Base-by-base conservation (phyloP, 2,329 filamentous ascomycete species). In the Colletotrichum cereale region DNA sequence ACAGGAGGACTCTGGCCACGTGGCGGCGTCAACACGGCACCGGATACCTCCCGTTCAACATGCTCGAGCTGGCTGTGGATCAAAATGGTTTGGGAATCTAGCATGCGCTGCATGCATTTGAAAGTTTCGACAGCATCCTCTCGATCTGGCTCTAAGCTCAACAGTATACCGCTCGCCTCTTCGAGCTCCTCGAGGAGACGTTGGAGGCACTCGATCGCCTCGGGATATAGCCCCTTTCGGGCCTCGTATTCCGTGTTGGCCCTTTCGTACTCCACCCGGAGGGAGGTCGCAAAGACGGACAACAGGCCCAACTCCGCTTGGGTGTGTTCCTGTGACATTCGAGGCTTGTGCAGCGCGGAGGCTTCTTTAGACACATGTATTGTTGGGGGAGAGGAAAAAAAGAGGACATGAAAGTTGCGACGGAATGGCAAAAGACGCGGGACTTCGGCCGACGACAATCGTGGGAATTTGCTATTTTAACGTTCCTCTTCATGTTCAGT, bases 191-290 rank as follows among this genome's bases (percentile, higher is more conserved):
- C 8, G 4, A 18, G 57, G 21, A 71, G 44, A 21, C 44, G 50
- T 31, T 34, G 68, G 6, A 68, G 44, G 18, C 44, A 29, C 31
- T 57, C n/a, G 5, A 44, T 31, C 24, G 58, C 65, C 6, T 62
- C 44, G 24, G 50, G 11, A 12, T 42, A 5, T 12, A 52, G 36
- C 12, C 68, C 58, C 18, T 42, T 56, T 26, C 61, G 64, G 6
- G 14, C 26, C 7, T 26, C 26, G n/a, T 63, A 42, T n/a, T 57
- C 57, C 14, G 68, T 42, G n/a, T 48, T 47, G 16, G 31, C 24
- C 26, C 68, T 68, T 24, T 67, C 68, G 50, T 68, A 58, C 36
- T 63, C 64, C 44, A 71, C 21, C 42, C 50, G 21, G 12, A 44
- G 36, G 10, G 58, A 68, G 53, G n/a, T 58, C 3, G 58, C 42